These are phyloP conservation scores for Biscutella laevigata DNA, from an alignment of 441 rosid genomes.

Conservation along the genomic window DNA sequence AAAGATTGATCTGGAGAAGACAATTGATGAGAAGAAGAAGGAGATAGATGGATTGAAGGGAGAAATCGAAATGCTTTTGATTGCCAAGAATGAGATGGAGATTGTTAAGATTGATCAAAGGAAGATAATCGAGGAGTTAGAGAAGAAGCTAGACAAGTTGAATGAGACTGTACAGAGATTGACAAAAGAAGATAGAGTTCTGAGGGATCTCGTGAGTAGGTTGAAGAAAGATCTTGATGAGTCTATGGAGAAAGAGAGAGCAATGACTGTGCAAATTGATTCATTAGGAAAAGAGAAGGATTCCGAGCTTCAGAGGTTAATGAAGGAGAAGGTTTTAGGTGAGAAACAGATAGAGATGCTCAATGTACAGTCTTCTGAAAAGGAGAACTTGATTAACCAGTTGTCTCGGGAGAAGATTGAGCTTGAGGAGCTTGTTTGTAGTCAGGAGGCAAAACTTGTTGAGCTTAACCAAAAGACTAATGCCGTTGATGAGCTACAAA, in stretches of 20 bases:
- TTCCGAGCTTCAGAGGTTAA: constrained; percentile 17
- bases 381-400: constrained; percentile 27
- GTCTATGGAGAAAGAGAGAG: constrained; percentile 16
- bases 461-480: constrained; percentile 31
- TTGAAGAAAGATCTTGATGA: constrained; percentile 26
- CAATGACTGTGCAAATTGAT: constrained; percentile 1
- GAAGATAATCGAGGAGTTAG: background rate
- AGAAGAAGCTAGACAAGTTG: constrained; percentile 25
- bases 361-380: constrained; percentile 24
- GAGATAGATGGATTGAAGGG: constrained; percentile 30
- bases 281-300: constrained; percentile 24
- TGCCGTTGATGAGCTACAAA: constrained; percentile 27
- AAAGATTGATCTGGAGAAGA: constrained; percentile 25
- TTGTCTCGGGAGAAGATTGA: constrained; percentile 38
- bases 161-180: constrained; percentile 21
- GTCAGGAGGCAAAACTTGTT: constrained; percentile 33
- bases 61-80: constrained; percentile 23
- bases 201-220: constrained; percentile 25
- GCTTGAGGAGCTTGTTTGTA: constrained; percentile 33
- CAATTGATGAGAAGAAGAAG: constrained; percentile 29
- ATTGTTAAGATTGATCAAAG: background rate
- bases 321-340: constrained; percentile 12
- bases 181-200: constrained; percentile 28
- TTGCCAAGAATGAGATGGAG: constrained; percentile 13
- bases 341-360: constrained; percentile 21